phyloP scores from a whole-genome alignment of 2,329 filamentous ascomycete species.

The Nemania sp. region DNA sequence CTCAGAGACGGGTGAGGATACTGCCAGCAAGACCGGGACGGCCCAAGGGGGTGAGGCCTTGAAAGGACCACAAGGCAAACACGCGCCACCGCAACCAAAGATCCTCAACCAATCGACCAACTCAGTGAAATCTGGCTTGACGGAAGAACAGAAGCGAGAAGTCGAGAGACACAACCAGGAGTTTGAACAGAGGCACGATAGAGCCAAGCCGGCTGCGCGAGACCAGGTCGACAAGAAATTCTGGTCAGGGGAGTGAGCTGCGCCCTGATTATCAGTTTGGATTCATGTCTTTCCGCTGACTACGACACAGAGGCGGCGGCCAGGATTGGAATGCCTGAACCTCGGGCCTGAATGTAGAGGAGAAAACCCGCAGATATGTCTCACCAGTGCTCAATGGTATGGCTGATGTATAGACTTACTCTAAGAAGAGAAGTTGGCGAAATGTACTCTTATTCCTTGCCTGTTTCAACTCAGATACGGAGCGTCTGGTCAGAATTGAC shows the following conservation, averaged over 20 bases:
- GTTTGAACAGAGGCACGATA: constrained; percentile 59
- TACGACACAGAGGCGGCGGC: constrained; percentile 20
- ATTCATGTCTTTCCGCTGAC: constrained; percentile 25
- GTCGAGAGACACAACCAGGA: constrained; percentile 62
- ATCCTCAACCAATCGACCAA: constrained; percentile 53
- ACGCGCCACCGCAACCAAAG: constrained; percentile 52
- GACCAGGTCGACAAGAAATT: constrained; percentile 61
- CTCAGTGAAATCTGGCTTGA: constrained; percentile 43
- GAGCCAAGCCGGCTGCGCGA: constrained; percentile 43
- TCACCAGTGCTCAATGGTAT: too few species aligned
- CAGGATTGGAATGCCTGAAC: constrained; percentile 36
- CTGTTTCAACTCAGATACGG: too few species aligned
- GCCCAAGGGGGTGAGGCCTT: constrained; percentile 39
- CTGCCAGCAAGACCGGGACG: constrained; percentile 28
- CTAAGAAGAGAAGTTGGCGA: too few species aligned
- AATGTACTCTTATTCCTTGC: too few species aligned
- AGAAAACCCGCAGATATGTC: too few species aligned
- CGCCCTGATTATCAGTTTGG: constrained; percentile 2
- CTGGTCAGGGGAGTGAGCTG: constrained; percentile 51
- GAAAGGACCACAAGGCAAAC: constrained; percentile 39
- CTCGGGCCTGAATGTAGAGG: too few species aligned
- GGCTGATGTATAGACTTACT: too few species aligned
- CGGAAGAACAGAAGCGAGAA: constrained; percentile 57
- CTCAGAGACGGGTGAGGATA: constrained; percentile 37
- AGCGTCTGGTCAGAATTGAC: too few species aligned